These are phyloP conservation scores for Filobasidium wieringae DNA, from an alignment of 768 basidiomycete genomes.

Conservation along the genomic window DNA sequence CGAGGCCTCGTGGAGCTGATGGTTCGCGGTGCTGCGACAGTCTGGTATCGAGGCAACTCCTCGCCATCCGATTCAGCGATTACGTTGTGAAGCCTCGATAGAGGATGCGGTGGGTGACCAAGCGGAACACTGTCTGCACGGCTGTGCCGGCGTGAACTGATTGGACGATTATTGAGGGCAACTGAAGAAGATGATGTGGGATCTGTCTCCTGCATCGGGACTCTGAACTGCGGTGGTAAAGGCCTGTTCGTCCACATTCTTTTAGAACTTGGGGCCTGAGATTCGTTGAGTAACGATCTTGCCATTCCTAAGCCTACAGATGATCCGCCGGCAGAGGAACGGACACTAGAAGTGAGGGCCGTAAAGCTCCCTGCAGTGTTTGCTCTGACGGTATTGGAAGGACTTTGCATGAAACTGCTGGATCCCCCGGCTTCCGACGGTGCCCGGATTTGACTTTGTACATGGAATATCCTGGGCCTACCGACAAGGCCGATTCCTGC, in stretches of 20 bases:
- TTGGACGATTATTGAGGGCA: neutral
- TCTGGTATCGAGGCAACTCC: neutral
- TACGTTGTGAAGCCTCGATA: neutral
- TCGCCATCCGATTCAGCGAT: neutral
- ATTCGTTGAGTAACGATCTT: neutral
- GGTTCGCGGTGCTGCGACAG: neutral
- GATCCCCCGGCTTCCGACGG: conserved; percentile 36
- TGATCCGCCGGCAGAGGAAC: conserved; percentile 22
- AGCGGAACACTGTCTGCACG: neutral
- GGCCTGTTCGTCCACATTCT: neutral
- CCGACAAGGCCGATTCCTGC: conserved; percentile 68
- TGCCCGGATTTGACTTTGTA: conserved; percentile 62
- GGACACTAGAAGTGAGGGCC: conserved; percentile 31
- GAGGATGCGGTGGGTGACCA: neutral
- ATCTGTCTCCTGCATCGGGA: neutral
- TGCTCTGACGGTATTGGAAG: conserved; percentile 29
- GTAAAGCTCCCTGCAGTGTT: conserved; percentile 29
- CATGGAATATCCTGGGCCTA: conserved; percentile 71
- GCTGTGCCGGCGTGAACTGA: neutral
- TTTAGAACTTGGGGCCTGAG: neutral
- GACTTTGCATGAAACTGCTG: conserved; percentile 25
- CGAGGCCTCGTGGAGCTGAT: neutral
- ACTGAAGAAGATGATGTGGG: neutral
- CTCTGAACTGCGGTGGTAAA: neutral
- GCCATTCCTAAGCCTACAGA: conserved; percentile 27